Evolutionary conservation across 2,329 filamentous ascomycete genomes (phyloP).

Genomic region (Arthrinium phaeospermum): DNA sequence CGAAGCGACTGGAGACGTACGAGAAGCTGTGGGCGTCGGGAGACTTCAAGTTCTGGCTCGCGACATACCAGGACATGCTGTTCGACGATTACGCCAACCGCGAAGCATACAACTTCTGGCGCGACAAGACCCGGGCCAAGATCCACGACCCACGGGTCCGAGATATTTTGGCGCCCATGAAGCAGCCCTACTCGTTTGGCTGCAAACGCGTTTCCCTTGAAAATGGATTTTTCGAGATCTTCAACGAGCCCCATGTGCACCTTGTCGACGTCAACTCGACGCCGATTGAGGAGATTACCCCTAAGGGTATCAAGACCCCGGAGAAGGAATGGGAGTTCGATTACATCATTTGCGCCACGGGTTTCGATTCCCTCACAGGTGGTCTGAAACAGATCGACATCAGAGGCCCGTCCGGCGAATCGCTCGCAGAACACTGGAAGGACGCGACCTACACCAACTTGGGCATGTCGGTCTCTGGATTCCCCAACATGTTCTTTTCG

Average conservation of each 20-base stretch:
- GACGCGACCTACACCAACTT: conserved; percentile 43
- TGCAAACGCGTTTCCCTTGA: conserved; percentile 47
- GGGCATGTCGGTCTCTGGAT: conserved; percentile 45
- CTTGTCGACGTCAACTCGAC: conserved; percentile 35
- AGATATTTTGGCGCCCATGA: conserved; percentile 55
- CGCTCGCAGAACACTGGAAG: conserved; percentile 39
- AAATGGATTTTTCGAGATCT: conserved; percentile 38
- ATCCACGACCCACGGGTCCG: conserved; percentile 52
- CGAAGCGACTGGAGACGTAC: conserved; percentile 53
- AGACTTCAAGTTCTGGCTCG: conserved; percentile 60
- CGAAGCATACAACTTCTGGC: conserved; percentile 59
- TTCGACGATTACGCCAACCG: conserved; percentile 51
- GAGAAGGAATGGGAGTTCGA: conserved; percentile 33
- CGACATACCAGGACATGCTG: conserved; percentile 57
- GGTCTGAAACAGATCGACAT: conserved; percentile 45
- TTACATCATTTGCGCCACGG: conserved; percentile 43
- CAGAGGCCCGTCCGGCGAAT: conserved; percentile 36
- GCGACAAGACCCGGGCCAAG: conserved; percentile 51
- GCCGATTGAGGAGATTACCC: conserved; percentile 29
- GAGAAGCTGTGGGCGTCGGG: conserved; percentile 54
- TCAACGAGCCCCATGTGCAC: conserved; percentile 38
- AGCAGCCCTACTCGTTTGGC: conserved; percentile 58
- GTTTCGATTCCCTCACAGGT: conserved; percentile 49
- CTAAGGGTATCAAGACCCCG: conserved; percentile 29
- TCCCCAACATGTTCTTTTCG: conserved; percentile 52